phyloP scores from a whole-genome alignment of 768 basidiomycete genomes.

The Mycena amicta region DNA sequence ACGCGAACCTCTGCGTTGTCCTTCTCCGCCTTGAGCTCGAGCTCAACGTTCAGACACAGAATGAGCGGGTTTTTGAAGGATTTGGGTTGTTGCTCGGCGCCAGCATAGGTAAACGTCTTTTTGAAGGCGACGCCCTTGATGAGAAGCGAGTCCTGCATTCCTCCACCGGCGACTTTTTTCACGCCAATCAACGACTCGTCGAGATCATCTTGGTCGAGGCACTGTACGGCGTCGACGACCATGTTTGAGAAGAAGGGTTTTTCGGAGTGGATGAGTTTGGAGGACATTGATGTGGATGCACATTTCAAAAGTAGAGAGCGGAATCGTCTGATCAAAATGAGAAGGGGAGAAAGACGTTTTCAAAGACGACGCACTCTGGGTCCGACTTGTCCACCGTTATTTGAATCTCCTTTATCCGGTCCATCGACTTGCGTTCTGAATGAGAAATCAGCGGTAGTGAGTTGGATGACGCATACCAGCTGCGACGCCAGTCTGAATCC shows the following conservation, averaged over 20 bases:
- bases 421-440: conserved; percentile 61
- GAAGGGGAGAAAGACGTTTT: conserved; percentile 10
- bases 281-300: conserved; percentile 99
- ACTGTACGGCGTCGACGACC: conserved; percentile 97
- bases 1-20: conserved; percentile 99
- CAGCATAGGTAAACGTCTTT: conserved; percentile 99
- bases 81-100: conserved; percentile 98
- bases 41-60: conserved; percentile 93
- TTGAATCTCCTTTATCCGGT: conserved; percentile 88
- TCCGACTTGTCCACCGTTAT: conserved; percentile 87
- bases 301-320: conserved; percentile 93
- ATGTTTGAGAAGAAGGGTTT: conserved; percentile 99
- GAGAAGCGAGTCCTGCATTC: conserved; percentile 93
- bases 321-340: conserved; percentile 66
- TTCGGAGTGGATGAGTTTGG: conserved; percentile 97
- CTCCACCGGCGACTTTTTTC: conserved; percentile 97
- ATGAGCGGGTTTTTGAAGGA: conserved; percentile 86
- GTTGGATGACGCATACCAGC: conserved; percentile 56
- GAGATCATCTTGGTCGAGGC: conserved; percentile 88
- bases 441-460: conserved; percentile 5
- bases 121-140: conserved; percentile 95
- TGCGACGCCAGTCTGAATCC: conserved; percentile 88
- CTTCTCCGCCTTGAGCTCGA: conserved; percentile 98
- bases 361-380: conserved; percentile 68
- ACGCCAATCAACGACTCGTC: conserved; percentile 96